Conservation (phyloP, 2,329 filamentous ascomycete species). For the Xylaria arbuscula region DNA sequence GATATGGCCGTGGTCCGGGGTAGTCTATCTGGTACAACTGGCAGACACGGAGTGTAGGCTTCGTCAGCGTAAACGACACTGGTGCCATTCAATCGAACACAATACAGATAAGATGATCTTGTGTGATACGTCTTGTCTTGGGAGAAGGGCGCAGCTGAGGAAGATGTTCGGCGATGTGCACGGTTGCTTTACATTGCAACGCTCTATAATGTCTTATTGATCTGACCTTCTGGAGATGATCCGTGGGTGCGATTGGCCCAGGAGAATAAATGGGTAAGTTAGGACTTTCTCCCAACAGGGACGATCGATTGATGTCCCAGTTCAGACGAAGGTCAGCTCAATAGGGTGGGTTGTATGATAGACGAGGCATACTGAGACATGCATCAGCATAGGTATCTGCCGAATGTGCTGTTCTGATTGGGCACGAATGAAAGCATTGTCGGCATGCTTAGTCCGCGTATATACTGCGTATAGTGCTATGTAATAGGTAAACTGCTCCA, state of each 20-base stretch:
- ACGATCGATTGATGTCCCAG: not conserved
- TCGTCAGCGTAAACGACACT: not conserved
- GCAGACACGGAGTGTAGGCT: not conserved
- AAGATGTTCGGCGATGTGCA: not conserved
- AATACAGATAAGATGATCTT: not conserved
- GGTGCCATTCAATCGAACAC: not conserved
- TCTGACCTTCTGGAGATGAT: not conserved
- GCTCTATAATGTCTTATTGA: not conserved
- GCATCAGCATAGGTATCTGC: not conserved
- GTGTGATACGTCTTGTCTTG: not conserved
- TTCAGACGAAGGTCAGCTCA: not conserved
- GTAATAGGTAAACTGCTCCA: not conserved
- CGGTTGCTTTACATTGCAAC: not conserved
- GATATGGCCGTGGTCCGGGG: too few species aligned
- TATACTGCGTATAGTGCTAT: not conserved
- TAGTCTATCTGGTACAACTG: not conserved
- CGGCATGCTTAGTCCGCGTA: not conserved
- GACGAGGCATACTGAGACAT: constrained; percentile 19
- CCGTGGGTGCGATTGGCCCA: not conserved
- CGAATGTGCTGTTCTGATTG: not conserved
- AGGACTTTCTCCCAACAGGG: too few species aligned
- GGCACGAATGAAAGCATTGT: not conserved
- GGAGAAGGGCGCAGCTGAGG: constrained; percentile 9
- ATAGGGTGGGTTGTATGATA: not conserved
- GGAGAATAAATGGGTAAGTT: not conserved